Percentiles rank a stretch among this genome's conserved stretches.
Evolutionary conservation across 2,329 filamentous ascomycete species (phyloP).

Genomic region (Cyphellophora europaea): DNA sequence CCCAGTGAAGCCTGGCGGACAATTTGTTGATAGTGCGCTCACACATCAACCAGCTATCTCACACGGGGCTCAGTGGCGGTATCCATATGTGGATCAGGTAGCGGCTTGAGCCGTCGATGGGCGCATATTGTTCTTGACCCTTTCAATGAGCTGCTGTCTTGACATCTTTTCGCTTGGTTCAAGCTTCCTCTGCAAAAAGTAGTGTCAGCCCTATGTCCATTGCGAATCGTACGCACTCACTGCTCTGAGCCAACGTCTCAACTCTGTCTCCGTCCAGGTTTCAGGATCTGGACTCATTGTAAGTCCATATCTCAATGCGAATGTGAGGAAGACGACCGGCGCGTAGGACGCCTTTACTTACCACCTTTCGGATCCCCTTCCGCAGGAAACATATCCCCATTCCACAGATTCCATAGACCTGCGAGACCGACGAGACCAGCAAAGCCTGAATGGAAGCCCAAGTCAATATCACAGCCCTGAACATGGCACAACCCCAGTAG

Average conservation of each 20-base stretch:
- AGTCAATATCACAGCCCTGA: no score
- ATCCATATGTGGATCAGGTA: no score
- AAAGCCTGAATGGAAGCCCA: constrained; percentile 50
- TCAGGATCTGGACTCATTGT: constrained; percentile 43
- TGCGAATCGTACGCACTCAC: constrained; percentile 45
- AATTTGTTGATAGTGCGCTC: no score
- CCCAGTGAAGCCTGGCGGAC: no score
- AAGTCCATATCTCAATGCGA: no score
- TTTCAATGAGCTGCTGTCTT: constrained; percentile 55
- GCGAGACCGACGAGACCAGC: constrained; percentile 72
- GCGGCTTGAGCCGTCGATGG: no score
- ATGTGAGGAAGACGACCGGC: no score
- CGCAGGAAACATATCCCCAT: constrained; percentile 71
- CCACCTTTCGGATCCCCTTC: constrained; percentile 69
- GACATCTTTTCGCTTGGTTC: constrained; percentile 51
- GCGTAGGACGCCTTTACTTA: constrained; percentile 29
- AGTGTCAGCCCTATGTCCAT: constrained; percentile 2
- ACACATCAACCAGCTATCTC: no score
- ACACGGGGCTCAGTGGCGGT: no score
- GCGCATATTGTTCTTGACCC: constrained; percentile 60
- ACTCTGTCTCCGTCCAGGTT: constrained; percentile 69
- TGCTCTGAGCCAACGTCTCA: constrained; percentile 68
- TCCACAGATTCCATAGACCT: constrained; percentile 77
- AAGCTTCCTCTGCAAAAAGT: constrained; percentile 48
- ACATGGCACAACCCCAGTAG: not conserved